A percentile compares a stretch with the other conserved stretches of the same genome.
phyloP scores from a whole-genome alignment of 768 basidiomycete genomes.

The Kockovaella imperatae region DNA sequence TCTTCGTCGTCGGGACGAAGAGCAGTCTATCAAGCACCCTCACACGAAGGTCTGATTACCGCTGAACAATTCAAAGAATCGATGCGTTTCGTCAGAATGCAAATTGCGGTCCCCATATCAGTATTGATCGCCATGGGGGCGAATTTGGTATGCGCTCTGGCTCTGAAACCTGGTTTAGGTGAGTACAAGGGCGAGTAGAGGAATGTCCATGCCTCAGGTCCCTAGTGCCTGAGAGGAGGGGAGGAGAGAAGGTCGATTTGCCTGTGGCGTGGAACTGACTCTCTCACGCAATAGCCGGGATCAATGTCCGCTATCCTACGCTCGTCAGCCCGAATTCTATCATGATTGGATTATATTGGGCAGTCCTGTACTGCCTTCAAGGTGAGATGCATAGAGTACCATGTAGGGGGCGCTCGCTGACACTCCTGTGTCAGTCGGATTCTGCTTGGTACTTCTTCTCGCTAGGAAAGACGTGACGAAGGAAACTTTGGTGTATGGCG shows the following conservation, averaged over 20 bases:
- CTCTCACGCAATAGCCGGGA: slow-evolving; percentile 16
- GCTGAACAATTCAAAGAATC: slow-evolving; percentile 37
- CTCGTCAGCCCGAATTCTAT: slow-evolving; percentile 58
- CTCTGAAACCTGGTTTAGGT: slow-evolving; percentile 62
- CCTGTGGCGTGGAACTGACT: neutral
- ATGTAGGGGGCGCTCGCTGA: slow-evolving; percentile 48
- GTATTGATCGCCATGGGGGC: slow-evolving; percentile 70
- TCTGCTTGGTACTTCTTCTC: slow-evolving; percentile 68
- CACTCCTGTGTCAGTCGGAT: slow-evolving; percentile 62
- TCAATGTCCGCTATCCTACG: slow-evolving; percentile 39
- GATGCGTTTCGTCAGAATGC: slow-evolving; percentile 54
- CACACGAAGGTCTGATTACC: slow-evolving; percentile 39
- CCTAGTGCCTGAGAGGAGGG: too few species aligned
- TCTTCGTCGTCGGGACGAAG: too few species aligned
- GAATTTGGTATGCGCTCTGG: slow-evolving; percentile 59
- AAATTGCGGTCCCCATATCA: slow-evolving; percentile 71
- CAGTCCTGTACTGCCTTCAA: slow-evolving; percentile 37
- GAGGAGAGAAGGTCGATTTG: too few species aligned
- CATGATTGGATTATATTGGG: slow-evolving; percentile 45
- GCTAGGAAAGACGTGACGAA: slow-evolving; percentile 72
- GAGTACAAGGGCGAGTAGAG: too few species aligned
- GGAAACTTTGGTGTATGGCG: slow-evolving; percentile 65
- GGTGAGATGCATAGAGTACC: slow-evolving; percentile 10
- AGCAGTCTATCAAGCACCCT: too few species aligned
- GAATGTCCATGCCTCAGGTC: too few species aligned